Percentiles rank a stretch among this genome's conserved stretches.
phyloP scores from a whole-genome alignment of 2,329 filamentous ascomycete species.

The Ascochyta fabae region DNA sequence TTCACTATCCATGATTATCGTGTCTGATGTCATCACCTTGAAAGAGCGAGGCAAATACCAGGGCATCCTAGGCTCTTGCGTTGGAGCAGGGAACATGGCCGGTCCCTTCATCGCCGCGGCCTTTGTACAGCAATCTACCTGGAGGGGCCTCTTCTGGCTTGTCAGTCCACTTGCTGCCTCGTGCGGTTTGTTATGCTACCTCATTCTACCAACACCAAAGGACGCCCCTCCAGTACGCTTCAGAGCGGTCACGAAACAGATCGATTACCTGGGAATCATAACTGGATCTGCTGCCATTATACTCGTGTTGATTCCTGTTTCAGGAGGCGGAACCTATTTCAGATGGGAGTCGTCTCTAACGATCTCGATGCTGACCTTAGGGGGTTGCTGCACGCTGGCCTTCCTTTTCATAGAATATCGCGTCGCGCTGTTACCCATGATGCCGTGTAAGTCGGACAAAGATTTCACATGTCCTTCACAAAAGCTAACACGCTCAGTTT shows the following conservation, averaged over 20 bases:
- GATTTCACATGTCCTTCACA: background rate
- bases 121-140: constrained; percentile 27
- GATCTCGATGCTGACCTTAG: constrained; percentile 64
- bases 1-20: constrained; percentile 46
- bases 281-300: constrained; percentile 63
- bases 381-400: constrained; percentile 53
- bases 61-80: constrained; percentile 38
- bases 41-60: constrained; percentile 48
- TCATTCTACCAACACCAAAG: constrained; percentile 48
- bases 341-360: constrained; percentile 63
- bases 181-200: constrained; percentile 19
- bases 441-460: constrained; percentile 52
- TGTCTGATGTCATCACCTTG: constrained; percentile 47
- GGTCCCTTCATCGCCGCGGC: constrained; percentile 36
- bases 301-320: constrained; percentile 68
- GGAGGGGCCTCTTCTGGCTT: constrained; percentile 33
- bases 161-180: constrained; percentile 25
- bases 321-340: constrained; percentile 65
- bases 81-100: constrained; percentile 34
- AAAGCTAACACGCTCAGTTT: constrained; percentile 41
- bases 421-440: constrained; percentile 63
- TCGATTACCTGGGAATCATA: constrained; percentile 66
- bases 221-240: constrained; percentile 53
- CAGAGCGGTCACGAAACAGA: constrained; percentile 28
- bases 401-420: constrained; percentile 65